A percentile compares a stretch with the other conserved stretches of the same genome.
phyloP scores from a whole-genome alignment of 768 basidiomycete species.

The Russula compacta region DNA sequence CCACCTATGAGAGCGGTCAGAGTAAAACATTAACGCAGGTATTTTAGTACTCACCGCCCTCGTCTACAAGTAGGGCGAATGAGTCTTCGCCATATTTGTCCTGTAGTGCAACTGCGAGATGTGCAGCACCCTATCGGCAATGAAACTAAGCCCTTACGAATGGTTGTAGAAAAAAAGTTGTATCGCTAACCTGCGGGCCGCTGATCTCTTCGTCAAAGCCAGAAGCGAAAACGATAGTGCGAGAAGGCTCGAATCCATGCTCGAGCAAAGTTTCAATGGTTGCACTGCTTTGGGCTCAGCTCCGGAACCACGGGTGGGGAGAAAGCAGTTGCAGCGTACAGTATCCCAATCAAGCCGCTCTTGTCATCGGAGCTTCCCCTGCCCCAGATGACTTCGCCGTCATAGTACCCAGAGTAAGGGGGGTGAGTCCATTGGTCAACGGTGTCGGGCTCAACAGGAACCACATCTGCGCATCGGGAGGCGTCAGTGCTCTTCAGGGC shows the following conservation, averaged over 20 bases:
- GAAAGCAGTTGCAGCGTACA: conserved; percentile 17
- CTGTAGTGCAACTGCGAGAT: conserved; percentile 40
- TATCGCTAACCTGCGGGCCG: conserved; percentile 17
- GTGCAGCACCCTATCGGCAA: conserved; percentile 41
- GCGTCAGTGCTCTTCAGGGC: too few species aligned
- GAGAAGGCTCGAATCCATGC: conserved; percentile 20
- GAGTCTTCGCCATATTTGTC: conserved; percentile 58
- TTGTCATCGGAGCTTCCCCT: conserved; percentile 30
- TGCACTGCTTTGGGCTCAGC: background rate
- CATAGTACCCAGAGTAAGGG: conserved; percentile 54
- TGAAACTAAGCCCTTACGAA: background rate
- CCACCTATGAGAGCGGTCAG: conserved; percentile 33
- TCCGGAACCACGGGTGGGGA: background rate
- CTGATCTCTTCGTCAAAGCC: conserved; percentile 35
- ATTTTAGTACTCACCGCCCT: conserved; percentile 51
- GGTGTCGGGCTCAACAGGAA: conserved; percentile 52
- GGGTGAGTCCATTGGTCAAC: conserved; percentile 49
- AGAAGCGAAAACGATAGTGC: too few species aligned
- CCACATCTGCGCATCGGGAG: conserved; percentile 30
- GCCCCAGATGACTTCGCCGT: conserved; percentile 33
- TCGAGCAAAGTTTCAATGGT: conserved; percentile 20
- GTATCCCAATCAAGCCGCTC: conserved; percentile 26
- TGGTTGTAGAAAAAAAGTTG: background rate
- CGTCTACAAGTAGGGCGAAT: conserved; percentile 76
- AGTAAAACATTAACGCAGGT: background rate